These are phyloP conservation scores for Phialocephala sp. DNA, from an alignment of 2,329 filamentous ascomycete species.

Conservation along the genomic window DNA sequence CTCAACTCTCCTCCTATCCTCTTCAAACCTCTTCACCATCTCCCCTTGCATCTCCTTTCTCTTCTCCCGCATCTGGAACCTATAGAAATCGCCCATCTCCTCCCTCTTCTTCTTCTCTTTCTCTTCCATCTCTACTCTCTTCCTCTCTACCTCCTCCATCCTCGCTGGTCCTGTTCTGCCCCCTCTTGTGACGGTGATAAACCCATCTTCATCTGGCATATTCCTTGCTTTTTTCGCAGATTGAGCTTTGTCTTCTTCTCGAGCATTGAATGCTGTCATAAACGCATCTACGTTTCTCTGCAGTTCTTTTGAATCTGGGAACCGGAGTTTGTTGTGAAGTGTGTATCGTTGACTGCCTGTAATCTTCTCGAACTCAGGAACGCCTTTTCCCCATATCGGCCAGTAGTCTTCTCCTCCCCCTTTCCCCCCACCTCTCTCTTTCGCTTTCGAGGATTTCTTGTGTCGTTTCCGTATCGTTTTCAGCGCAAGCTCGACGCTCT, in stretches of 20 bases:
- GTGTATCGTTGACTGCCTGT: conserved; percentile 60
- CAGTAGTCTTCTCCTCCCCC: conserved; percentile 45
- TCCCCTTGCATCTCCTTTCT: conserved; percentile 76
- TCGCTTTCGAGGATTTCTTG: conserved; percentile 58
- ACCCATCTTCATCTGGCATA: conserved; percentile 92
- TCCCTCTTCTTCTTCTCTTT: conserved; percentile 66
- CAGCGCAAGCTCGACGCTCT: conserved; percentile 75
- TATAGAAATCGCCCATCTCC: conserved; percentile 76
- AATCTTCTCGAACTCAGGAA: conserved; percentile 52
- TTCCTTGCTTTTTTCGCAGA: conserved; percentile 70
- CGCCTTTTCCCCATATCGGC: conserved; percentile 71
- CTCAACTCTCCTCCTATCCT: conserved; percentile 74
- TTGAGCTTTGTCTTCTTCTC: conserved; percentile 67
- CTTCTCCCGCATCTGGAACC: conserved; percentile 82
- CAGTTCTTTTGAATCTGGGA: conserved; percentile 70
- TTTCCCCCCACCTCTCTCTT: conserved; percentile 37
- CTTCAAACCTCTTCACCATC: conserved; percentile 74
- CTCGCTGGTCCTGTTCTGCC: conserved; percentile 76
- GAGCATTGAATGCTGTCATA: conserved; percentile 80
- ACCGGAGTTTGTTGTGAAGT: conserved; percentile 72
- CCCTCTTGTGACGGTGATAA: conserved; percentile 87
- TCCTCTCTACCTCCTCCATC: conserved; percentile 71
- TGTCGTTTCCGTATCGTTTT: conserved; percentile 72
- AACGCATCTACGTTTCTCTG: conserved; percentile 81
- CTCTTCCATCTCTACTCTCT: conserved; percentile 64